These are phyloP conservation scores for Theobroma grandiflorum DNA, from an alignment of 441 rosid species.

Conservation along the genomic window DNA sequence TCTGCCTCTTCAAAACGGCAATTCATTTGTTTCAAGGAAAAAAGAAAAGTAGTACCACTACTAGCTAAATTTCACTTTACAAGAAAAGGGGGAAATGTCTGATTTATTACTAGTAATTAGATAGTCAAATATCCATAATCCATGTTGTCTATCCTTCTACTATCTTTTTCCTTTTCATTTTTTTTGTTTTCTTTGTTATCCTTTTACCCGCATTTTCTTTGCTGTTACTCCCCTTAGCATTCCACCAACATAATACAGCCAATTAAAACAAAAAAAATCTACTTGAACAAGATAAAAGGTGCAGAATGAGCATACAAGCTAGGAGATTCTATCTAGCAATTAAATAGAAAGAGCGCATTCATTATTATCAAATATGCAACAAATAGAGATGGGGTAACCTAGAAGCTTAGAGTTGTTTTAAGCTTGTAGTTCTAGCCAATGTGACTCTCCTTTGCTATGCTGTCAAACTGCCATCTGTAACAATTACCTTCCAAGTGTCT, in stretches of 20 bases:
- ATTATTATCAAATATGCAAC: neutral
- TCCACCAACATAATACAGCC: neutral
- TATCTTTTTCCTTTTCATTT: neutral
- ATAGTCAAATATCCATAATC: no score
- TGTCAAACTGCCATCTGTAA: constrained; percentile 16
- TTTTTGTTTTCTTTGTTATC: neutral
- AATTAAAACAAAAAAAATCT: neutral
- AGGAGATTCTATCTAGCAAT: no score
- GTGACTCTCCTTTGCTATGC: neutral
- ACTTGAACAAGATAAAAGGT: neutral
- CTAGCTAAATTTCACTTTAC: neutral
- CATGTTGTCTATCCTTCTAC: neutral
- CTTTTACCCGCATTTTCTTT: neutral
- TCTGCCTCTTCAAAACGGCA: no score
- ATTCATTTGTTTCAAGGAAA: no score
- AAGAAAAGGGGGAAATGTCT: neutral
- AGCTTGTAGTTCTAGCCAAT: neutral
- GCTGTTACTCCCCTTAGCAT: neutral
- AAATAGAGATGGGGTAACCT: neutral
- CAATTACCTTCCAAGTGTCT: constrained; percentile 8
- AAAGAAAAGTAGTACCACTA: neutral
- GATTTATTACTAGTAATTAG: neutral
- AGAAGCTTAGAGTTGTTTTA: neutral
- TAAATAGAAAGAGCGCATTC: neutral
- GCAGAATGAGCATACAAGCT: no score